phyloP scores from a whole-genome alignment of 2,329 filamentous ascomycete species.

The Aspergillus fructus region DNA sequence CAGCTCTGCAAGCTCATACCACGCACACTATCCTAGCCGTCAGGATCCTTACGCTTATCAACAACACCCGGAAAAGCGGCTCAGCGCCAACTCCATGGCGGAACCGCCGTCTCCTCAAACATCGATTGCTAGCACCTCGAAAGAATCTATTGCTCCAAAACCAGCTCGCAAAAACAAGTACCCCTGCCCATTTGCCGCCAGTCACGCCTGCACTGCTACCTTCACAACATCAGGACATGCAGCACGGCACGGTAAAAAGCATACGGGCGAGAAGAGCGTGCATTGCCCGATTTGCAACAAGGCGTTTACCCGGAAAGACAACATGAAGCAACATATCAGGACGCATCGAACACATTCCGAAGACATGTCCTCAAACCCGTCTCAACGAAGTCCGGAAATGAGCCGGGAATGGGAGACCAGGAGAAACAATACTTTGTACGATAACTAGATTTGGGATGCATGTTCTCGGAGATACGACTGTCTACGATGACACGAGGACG shows the following conservation, averaged over 20 bases:
- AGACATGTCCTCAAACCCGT: constrained; percentile 26
- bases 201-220: constrained; percentile 59
- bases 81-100: constrained; percentile 21
- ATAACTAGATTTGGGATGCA: constrained; percentile 17
- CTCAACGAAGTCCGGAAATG: constrained; percentile 16
- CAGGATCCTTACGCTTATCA: constrained; percentile 28
- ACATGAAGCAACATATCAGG: constrained; percentile 68
- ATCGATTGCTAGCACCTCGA: constrained; percentile 22
- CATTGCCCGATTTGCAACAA: constrained; percentile 67
- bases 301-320: constrained; percentile 67
- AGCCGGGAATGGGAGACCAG: constrained; percentile 13
- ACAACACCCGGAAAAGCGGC: constrained; percentile 25
- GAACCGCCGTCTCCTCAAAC: constrained; percentile 30
- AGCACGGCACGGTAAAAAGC: constrained; percentile 67
- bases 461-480: constrained; percentile 13
- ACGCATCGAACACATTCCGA: constrained; percentile 51
- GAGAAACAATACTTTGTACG: constrained; percentile 15
- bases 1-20: constrained; percentile 24
- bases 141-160: constrained; percentile 24
- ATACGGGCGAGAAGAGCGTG: constrained; percentile 68
- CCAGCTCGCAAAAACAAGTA: constrained; percentile 61
- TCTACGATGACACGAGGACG: constrained; percentile 15
- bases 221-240: constrained; percentile 69
- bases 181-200: constrained; percentile 62
- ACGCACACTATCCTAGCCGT: constrained; percentile 26